Evolutionary conservation across 305 asterid species (phyloP).

Genomic region (Striga hermonthica): DNA sequence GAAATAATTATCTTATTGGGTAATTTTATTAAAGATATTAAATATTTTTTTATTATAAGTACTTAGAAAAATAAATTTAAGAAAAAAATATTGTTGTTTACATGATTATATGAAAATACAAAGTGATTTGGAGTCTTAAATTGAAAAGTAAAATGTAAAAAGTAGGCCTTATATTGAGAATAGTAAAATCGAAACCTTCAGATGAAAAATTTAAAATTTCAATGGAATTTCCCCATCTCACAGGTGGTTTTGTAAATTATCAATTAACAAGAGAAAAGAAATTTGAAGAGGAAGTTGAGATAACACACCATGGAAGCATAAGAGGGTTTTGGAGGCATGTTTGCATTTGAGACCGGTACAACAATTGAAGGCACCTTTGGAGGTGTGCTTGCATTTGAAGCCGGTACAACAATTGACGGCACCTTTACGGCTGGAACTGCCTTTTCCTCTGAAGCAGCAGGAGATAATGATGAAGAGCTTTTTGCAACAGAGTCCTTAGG

Average conservation of each 20-base stretch:
- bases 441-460: constrained; percentile 25
- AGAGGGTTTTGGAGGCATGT: constrained; percentile 31
- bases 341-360: constrained; percentile 1
- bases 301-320: constrained; percentile 65
- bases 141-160: too few species aligned
- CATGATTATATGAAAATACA: too few species aligned
- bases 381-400: not conserved
- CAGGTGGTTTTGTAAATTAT: not conserved
- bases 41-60: too few species aligned
- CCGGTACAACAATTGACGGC: not conserved
- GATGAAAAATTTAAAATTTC: too few species aligned
- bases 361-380: not conserved
- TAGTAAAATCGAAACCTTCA: too few species aligned
- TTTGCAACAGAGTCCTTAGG: constrained; percentile 28
- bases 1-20: too few species aligned
- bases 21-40: too few species aligned
- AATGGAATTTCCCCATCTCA: too few species aligned
- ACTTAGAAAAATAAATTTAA: too few species aligned
- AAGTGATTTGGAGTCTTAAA: too few species aligned
- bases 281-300: not conserved
- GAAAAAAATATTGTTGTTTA: too few species aligned
- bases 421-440: not conserved
- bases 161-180: too few species aligned
- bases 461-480: constrained; percentile 26
- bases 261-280: constrained; percentile 13